Evolutionary conservation across 1,284 basidiomycete genomes (phyloP).

Genomic region (Meira miltonrushii): DNA sequence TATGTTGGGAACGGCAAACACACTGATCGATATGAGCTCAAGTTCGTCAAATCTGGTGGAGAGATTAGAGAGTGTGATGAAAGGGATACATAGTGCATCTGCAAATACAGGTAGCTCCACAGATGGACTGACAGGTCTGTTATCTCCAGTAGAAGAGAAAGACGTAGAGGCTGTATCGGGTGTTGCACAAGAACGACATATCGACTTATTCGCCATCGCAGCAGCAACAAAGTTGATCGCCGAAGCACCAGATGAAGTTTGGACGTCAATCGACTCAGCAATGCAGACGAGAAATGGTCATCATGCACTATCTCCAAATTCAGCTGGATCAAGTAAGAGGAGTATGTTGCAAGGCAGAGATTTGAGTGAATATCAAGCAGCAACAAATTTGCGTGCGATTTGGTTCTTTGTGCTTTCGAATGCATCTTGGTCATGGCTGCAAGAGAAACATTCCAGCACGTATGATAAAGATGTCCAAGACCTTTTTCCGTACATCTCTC

Average conservation of each 20-base stretch:
- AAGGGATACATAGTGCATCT: conserved; percentile 13
- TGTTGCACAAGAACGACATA: neutral
- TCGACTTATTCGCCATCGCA: conserved; percentile 19
- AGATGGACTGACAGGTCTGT: conserved; percentile 6
- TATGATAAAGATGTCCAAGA: conserved; percentile 21
- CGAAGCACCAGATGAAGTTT: conserved; percentile 36
- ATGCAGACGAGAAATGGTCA: too few species aligned
- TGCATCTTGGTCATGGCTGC: conserved; percentile 24
- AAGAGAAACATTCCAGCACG: conserved; percentile 10
- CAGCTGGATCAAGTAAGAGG: conserved; percentile 14
- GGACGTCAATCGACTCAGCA: conserved; percentile 28
- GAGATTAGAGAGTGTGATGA: conserved; percentile 20
- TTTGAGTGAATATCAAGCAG: conserved; percentile 3
- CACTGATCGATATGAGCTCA: conserved; percentile 38
- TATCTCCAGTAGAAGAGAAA: neutral
- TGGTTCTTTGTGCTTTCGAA: conserved; percentile 33
- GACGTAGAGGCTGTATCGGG: neutral
- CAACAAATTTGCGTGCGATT: conserved; percentile 19
- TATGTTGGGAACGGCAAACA: conserved; percentile 36
- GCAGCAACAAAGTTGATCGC: conserved; percentile 33
- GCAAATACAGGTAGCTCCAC: neutral
- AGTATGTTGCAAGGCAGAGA: conserved; percentile 18
- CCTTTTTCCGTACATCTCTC: conserved; percentile 33
- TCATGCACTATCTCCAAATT: neutral
- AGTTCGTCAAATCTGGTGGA: conserved; percentile 25